phyloP scores from a whole-genome alignment of 2,329 filamentous ascomycete genomes.

The Reticulascus tulasneorum region DNA sequence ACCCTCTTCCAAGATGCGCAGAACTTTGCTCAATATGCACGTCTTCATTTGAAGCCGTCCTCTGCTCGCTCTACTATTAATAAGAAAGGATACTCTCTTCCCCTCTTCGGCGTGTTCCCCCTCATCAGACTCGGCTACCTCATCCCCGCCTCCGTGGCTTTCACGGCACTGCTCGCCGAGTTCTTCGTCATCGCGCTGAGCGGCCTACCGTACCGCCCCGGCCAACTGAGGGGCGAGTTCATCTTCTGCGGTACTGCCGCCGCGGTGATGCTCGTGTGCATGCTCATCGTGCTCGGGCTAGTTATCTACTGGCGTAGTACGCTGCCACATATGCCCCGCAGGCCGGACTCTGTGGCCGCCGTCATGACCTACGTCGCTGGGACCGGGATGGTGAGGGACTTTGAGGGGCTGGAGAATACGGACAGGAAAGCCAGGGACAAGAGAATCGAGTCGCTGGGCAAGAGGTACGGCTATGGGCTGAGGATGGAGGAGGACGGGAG shows the following conservation, averaged over 20 bases:
- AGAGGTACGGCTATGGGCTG: background rate
- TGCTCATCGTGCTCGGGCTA: constrained; percentile 15
- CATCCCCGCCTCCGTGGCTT: constrained; percentile 14
- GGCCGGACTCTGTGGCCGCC: constrained; percentile 17
- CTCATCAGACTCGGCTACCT: constrained; percentile 14
- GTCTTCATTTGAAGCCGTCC: constrained; percentile 12
- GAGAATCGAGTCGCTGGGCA: too few species aligned
- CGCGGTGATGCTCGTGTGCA: constrained; percentile 10
- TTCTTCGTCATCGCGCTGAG: constrained; percentile 18
- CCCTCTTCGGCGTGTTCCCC: constrained; percentile 14
- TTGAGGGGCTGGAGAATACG: constrained; percentile 10
- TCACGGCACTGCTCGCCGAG: constrained; percentile 16
- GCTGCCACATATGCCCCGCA: constrained; percentile 17
- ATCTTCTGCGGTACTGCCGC: constrained; percentile 14
- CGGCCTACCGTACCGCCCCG: constrained; percentile 19
- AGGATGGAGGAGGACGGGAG: background rate
- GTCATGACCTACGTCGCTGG: constrained; percentile 21
- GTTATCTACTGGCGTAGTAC: constrained; percentile 14
- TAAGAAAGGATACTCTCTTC: constrained; percentile 12
- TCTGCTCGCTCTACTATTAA: constrained; percentile 15
- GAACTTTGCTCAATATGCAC: constrained; percentile 16
- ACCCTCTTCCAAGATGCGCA: constrained; percentile 18
- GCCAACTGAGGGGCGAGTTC: constrained; percentile 19
- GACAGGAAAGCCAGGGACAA: background rate
- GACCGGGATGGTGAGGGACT: constrained; percentile 16